Base-by-base conservation (phyloP, 129 eudicot genomes). In the Apium graveolens region DNA sequence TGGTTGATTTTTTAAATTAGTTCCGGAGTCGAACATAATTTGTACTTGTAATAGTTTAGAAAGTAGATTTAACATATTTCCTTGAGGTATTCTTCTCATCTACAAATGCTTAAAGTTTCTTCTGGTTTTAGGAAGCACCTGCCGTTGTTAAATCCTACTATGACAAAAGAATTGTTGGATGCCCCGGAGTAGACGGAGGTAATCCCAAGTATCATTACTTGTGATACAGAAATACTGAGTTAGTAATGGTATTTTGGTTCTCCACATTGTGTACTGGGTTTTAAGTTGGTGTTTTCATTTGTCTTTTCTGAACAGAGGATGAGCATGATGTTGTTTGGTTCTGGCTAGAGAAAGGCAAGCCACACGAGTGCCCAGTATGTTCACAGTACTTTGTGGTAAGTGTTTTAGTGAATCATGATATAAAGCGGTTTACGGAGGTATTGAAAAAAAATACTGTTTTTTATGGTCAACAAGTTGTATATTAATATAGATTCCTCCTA, bases 261-360 rank as follows among this genome's bases (percentile, higher is more conserved):
- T 1, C 39, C 37, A 38, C 41, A 17, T 31, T 37, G 65, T 46
- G 74, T 29, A 39, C 39, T 46, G 21, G 26, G 42, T 45, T 32
- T 21, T 8, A 37, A 74, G 21, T 26, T 70, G 34, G 44, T 38
- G 46, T 82, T 81, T 82, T 32, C 69, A 27, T 5, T 51, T 39
- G 7, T 42, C 41, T 24, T 11, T 39, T 41, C 21, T 35, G 60
- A 80, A 82, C 87, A 94, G 98, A 94, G 82, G 98, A 94, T 57
- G 98, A 94, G 81, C 98, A 94, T 82, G 98, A 95, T 88, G 97
- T 95, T 78, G 96, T 95, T 78, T 95, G 98, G 98, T 95, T 95
- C 86, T 90, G 97, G 98, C 92, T 95, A 80, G 91, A 92, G 96
- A 95, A 95, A 86, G 97, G 87, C 44, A 84, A 95, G 82, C 86